Evolutionary conservation across 148 eudicot species (phyloP).

Genomic region (Amaranthus palmeri): DNA sequence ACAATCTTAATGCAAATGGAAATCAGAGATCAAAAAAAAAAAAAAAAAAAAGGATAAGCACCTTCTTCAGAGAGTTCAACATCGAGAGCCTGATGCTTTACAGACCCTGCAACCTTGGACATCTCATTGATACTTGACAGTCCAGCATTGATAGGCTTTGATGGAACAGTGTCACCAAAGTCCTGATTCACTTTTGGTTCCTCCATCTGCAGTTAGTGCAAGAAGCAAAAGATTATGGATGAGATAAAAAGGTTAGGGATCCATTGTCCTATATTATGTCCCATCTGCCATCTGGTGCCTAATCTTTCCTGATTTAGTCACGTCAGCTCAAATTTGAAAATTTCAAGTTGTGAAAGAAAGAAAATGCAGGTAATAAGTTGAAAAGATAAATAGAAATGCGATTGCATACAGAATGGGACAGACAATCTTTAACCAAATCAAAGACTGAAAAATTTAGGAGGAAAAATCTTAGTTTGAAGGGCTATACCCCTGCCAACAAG

Average conservation of each 20-base stretch:
- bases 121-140: slow-evolving; percentile 28
- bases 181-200: slow-evolving; percentile 54
- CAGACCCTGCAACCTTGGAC: slow-evolving; percentile 29
- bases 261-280: neutral
- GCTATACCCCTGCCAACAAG: slow-evolving; percentile 47
- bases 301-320: neutral
- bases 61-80: slow-evolving; percentile 52
- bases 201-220: slow-evolving; percentile 36
- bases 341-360: neutral
- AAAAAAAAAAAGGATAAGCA: slow-evolving; percentile 16
- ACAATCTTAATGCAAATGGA: neutral
- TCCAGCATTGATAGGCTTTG: slow-evolving; percentile 49
- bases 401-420: neutral
- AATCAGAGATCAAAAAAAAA: neutral
- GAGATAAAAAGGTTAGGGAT: neutral
- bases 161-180: slow-evolving; percentile 82
- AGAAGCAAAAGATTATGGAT: neutral
- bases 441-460: neutral
- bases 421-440: neutral
- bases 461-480: slow-evolving; percentile 12
- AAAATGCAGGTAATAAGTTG: neutral
- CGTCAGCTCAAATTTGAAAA: neutral
- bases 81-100: slow-evolving; percentile 30
- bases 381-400: neutral
- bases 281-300: neutral